Evolutionary conservation across 139 green algal species (phyloP), one percentile per base, ranked within the genome.

Genomic region (Micractinium conductrix): DNA sequence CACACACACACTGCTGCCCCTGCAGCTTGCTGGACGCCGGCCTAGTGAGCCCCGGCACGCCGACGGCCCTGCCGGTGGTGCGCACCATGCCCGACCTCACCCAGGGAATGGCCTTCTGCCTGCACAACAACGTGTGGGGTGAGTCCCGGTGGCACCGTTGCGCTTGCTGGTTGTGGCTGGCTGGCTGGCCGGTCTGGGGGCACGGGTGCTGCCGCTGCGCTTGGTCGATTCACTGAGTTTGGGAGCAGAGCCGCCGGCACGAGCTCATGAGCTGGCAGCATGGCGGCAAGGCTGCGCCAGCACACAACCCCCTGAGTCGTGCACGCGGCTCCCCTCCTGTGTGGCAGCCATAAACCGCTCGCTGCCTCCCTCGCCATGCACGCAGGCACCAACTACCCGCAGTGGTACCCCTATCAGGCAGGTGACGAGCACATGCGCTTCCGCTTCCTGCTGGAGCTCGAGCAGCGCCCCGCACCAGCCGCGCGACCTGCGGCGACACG

Each of bases 111-210:
- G 76, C 84, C 33, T 91, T 85, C 53, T 80, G 78, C 65, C 74
- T 92, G 22, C 60, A 60, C 40, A 92, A 91, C 58, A 94, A 92
- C 68, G 88, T 91, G 9, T 94, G 91, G 91, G 87, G 75, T 43
- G 44, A 76, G 70, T 7, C 9, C 8, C n/a, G 44, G 67, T 74
- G 26, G n/a, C n/a, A n/a, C n/a, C n/a, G n/a, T n/a, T n/a, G n/a
- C n/a, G n/a, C n/a, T n/a, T n/a, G n/a, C n/a, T n/a, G n/a, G n/a
- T n/a, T n/a, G n/a, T n/a, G n/a, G n/a, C n/a, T n/a, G n/a, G n/a
- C n/a, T n/a, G n/a, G n/a, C n/a, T n/a, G n/a, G n/a, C n/a, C n/a
- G n/a, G n/a, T n/a, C n/a, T n/a, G n/a, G n/a, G n/a, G n/a, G n/a
- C n/a, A n/a, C n/a, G n/a, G n/a, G n/a, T n/a, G n/a, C n/a, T n/a